A percentile compares a stretch with the other conserved stretches of the same genome.
Conservation (phyloP, 192 early-diverging fungal species). For the Pecoramyces ruminantium region DNA sequence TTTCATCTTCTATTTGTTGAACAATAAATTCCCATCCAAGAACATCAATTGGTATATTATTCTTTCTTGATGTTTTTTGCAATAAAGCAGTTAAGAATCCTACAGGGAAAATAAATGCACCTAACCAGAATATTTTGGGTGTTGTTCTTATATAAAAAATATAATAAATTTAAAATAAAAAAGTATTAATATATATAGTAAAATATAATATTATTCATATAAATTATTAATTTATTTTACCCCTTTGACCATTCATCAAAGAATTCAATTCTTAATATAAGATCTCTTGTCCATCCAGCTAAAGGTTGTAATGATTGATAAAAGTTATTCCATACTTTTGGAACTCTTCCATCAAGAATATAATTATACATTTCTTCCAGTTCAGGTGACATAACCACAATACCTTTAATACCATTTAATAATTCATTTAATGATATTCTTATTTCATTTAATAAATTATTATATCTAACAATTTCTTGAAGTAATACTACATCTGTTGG, state of each 20-base stretch:
- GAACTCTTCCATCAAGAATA: conserved; percentile 32
- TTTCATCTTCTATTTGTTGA: conserved; percentile 32
- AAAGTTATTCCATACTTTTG: conserved; percentile 30
- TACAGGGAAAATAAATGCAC: not conserved
- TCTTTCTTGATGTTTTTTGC: conserved; percentile 34
- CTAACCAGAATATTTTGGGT: not conserved
- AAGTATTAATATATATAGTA: too few species aligned
- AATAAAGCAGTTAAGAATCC: conserved; percentile 25
- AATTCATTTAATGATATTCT: conserved; percentile 25
- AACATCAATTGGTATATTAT: conserved; percentile 32
- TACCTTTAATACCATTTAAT: conserved; percentile 41
- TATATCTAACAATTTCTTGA: conserved; percentile 37
- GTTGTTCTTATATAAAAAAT: not conserved
- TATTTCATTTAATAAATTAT: conserved; percentile 23
- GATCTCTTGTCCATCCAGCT: conserved; percentile 8
- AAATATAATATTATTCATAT: too few species aligned
- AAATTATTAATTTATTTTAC: too few species aligned
- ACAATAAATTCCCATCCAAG: conserved; percentile 42
- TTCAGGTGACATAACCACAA: conserved; percentile 42
- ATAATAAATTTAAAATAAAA: too few species aligned
- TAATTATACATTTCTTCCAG: conserved; percentile 33
- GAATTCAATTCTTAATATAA: conserved; percentile 27
- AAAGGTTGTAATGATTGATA: conserved; percentile 33
- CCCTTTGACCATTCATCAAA: conserved; percentile 46
- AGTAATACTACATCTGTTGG: conserved; percentile 36